phyloP scores from a whole-genome alignment of 2,329 filamentous ascomycete genomes.

The Ambrosiella beaveri region DNA sequence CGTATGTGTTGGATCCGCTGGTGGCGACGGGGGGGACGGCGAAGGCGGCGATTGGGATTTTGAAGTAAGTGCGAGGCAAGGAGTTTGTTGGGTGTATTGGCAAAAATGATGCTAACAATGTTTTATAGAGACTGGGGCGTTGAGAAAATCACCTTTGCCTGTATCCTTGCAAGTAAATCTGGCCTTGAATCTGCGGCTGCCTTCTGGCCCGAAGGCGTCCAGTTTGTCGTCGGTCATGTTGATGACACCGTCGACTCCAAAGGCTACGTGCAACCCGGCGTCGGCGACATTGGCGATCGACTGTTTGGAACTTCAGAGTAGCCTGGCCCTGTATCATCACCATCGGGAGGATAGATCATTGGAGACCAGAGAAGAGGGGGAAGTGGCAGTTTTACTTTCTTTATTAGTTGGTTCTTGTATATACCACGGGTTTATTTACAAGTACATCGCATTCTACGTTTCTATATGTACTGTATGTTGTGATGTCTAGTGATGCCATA shows the following conservation, averaged over 20 bases:
- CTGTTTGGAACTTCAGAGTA: constrained; percentile 36
- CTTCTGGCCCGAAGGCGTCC: constrained; percentile 61
- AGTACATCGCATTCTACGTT: background rate
- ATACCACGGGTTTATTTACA: constrained; percentile 6
- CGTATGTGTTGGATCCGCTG: constrained; percentile 77
- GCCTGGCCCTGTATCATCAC: background rate
- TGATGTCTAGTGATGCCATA: constrained; percentile 19
- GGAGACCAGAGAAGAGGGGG: background rate
- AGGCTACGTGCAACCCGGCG: constrained; percentile 79
- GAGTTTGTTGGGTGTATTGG: background rate
- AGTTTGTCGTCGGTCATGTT: constrained; percentile 69
- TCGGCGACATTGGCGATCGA: constrained; percentile 82
- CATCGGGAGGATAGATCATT: background rate
- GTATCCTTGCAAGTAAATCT: constrained; percentile 52
- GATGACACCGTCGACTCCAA: constrained; percentile 56
- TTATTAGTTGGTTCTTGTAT: constrained; percentile 5
- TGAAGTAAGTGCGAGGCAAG: constrained; percentile 27
- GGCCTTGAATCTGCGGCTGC: constrained; percentile 56
- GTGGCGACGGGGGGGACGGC: constrained; percentile 89
- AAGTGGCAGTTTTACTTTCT: background rate
- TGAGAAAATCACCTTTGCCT: constrained; percentile 58
- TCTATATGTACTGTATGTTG: background rate
- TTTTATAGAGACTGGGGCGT: constrained; percentile 60
- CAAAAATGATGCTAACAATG: background rate
- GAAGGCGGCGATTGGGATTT: constrained; percentile 72